phyloP scores from a whole-genome alignment of 2,329 filamentous ascomycete species.

The Penicillium freii region DNA sequence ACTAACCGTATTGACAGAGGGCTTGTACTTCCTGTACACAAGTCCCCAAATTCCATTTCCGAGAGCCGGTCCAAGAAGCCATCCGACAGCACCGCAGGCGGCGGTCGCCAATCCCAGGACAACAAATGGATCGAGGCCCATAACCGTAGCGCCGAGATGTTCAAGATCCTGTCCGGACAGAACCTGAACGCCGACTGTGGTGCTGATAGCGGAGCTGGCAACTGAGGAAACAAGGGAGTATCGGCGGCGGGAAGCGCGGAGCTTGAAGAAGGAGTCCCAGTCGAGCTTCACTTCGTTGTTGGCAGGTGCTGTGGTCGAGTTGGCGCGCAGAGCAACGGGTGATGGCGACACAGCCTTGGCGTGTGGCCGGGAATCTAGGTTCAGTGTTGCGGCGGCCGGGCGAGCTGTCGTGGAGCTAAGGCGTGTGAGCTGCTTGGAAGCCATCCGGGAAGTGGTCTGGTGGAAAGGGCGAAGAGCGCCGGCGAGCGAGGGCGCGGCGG shows the following conservation, averaged over 20 bases:
- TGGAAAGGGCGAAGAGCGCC: slow-evolving; percentile 18
- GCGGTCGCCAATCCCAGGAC: slow-evolving; percentile 78
- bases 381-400: slow-evolving; percentile 17
- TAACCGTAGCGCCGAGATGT: slow-evolving; percentile 58
- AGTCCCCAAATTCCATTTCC: slow-evolving; percentile 78
- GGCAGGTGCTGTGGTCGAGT: slow-evolving; percentile 33
- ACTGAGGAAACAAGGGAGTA: slow-evolving; percentile 79
- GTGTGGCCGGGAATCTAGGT: slow-evolving; percentile 13
- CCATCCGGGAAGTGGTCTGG: not conserved
- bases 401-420: slow-evolving; percentile 20
- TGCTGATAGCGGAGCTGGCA: slow-evolving; percentile 60
- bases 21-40: slow-evolving; percentile 67
- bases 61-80: slow-evolving; percentile 80
- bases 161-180: slow-evolving; percentile 73
- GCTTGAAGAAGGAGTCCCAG: slow-evolving; percentile 91
- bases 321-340: slow-evolving; percentile 22
- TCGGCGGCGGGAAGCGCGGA: slow-evolving; percentile 79
- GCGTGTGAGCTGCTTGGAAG: slow-evolving; percentile 27
- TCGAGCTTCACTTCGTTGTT: slow-evolving; percentile 54
- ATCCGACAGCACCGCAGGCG: slow-evolving; percentile 75
- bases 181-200: slow-evolving; percentile 52
- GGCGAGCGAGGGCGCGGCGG: slow-evolving; percentile 26
- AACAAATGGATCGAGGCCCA: slow-evolving; percentile 85
- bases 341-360: slow-evolving; percentile 9
- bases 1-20: slow-evolving; percentile 67